Base-by-base conservation (phyloP, 345 rosid genomes). In the Ceriops decandra region DNA sequence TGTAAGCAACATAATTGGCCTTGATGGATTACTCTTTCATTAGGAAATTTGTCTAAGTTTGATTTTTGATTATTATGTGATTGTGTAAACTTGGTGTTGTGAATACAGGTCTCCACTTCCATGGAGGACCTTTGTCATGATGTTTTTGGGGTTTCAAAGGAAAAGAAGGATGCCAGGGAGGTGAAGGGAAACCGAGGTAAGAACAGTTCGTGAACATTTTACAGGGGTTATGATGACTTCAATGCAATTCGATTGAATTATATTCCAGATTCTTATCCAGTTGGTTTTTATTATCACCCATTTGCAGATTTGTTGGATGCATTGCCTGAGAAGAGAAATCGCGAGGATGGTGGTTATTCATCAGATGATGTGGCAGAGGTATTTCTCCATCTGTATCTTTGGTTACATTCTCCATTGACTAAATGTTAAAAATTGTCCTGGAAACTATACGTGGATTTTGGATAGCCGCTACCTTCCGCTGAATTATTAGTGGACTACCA, bases 101-200 rank as follows among this genome's bases (percentile, higher is more conserved):
- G 27, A 6, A 47, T 76, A n/a, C 64, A 86, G 95, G 91, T 88
- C 4, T 77, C 82, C 53, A 80, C 74, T 56, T 80, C 90, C 38
- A 89, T 89, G 95, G 79, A 79, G 71, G 91, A 89, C 51, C 85
- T 89, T 1, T 89, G 92, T 70, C 68, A 76, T 74, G 95, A 87
- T 79, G 84, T 82, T 60, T 84, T 72, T 64, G 86, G 85, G 22
- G 52, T 77, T 52, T 72, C 77, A 16, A 82, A 64, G 76, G 89
- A 73, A 11, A 88, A 79, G 79, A 85, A 76, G 36, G 82, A 83
- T 84, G 78, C 83, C 8, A 61, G 78, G 79, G 85, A 88, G 77
- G 77, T 90, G 66, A 90, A 88, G 71, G 79, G 84, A 5, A 80
- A 77, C 59, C 76, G 88, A 79, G 84, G 85, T 82, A 75, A 64